These are phyloP conservation scores for Prototheca wickerhamii DNA, from an alignment of 163 green algal species.

Conservation along the genomic window DNA sequence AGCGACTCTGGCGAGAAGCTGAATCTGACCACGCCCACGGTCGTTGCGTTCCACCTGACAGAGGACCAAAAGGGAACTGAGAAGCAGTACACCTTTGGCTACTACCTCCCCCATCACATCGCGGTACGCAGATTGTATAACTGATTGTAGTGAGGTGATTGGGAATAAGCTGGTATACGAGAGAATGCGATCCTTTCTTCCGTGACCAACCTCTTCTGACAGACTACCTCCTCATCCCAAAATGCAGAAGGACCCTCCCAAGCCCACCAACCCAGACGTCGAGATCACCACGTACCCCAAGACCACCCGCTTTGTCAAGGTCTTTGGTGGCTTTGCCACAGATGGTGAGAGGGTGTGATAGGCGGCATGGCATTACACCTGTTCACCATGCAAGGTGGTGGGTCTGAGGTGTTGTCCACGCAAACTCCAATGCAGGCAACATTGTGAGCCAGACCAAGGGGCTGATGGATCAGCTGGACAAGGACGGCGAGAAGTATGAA, in stretches of 20 bases:
- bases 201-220: too few relatives aligned
- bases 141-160: too few relatives aligned
- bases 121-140: background rate
- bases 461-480: slow-evolving; percentile 2
- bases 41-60: background rate
- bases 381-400: background rate
- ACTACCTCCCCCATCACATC: background rate
- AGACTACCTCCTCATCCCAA: too few relatives aligned
- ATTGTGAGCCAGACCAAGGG: slow-evolving; percentile 5
- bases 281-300: slow-evolving; percentile 1
- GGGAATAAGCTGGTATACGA: too few relatives aligned
- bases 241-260: background rate
- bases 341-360: background rate
- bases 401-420: background rate
- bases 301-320: slow-evolving; percentile 4
- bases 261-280: background rate
- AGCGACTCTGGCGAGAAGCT: background rate
- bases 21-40: slow-evolving; percentile 3
- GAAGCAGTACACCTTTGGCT: slow-evolving; percentile 4
- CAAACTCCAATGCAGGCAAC: background rate
- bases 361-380: background rate
- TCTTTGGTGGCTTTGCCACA: slow-evolving; percentile 15
- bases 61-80: background rate
- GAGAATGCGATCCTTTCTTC: too few relatives aligned
- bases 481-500: slow-evolving; percentile 1